Base-by-base conservation (phyloP, 2,329 filamentous ascomycete genomes). In the Neoarthrinium moseri region DNA sequence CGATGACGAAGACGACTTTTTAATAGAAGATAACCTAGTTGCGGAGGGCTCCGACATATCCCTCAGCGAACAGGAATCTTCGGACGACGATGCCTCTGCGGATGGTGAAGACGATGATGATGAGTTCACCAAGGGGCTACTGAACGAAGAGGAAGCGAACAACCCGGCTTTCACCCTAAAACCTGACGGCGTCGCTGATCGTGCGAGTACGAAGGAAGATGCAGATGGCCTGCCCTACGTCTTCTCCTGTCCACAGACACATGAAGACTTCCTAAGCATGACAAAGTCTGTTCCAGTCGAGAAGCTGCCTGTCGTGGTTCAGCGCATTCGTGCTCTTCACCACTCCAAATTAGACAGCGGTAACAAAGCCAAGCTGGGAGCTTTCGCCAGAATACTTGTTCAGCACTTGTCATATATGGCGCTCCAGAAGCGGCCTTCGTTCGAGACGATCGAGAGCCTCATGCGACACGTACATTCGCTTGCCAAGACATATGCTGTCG, bases 1-100 rank as follows among this genome's bases (percentile, higher is more conserved):
- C 26, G 91, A 96, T 53, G 92, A 96, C 56, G 92, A 97, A 62
- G 92, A 97, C 57, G 90, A 96, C 56, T 97, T 97, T 58, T 64
- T 92, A 21, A 84, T 96, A 51, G 92, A 97, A 48, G 89, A 94
- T 51, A 87, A 95, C 59, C 76, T 97, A 13, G 79, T 96, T 26
- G 91, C 91, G 11, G 91, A 85, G 18, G 44, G 43, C 11, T 48
- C 45, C 26, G 45, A 52, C 24, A 10, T 45, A 20, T 22, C 42
- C 34, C 4, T 46, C 24, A 23, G 45, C 22, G 44, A 49, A 39
- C n/a, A 47, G 40, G 37, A 46, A 37, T 37, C 37, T 26, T 18
- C 47, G 26, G 46, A 48, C 33, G 46, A 48, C 23, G 22, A 79
- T 32, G 74, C 77, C 20, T 72, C 75, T 10, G 77, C 78, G 21